These are phyloP conservation scores for Dryadomyces quercus-mongolicae DNA, from an alignment of 2,329 filamentous ascomycete genomes.

Conservation along the genomic window DNA sequence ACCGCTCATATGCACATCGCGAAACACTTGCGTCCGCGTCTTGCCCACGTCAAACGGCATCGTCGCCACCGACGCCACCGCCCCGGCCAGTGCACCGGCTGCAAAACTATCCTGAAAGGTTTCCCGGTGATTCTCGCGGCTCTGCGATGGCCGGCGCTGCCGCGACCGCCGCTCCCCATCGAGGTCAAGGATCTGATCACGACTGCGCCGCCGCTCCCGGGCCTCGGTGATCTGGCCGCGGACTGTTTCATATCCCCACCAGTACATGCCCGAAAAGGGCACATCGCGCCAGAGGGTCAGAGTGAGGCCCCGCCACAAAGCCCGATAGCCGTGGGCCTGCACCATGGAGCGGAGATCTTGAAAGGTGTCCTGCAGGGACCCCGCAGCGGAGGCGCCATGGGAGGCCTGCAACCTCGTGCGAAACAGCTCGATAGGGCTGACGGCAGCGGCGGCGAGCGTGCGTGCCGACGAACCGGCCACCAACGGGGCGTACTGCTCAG, in stretches of 20 bases:
- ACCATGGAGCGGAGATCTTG: slow-evolving; percentile 71
- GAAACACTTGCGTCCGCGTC: slow-evolving; percentile 79
- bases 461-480: slow-evolving; percentile 69
- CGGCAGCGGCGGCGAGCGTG: slow-evolving; percentile 66
- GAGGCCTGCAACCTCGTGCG: slow-evolving; percentile 83
- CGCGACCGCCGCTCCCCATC: slow-evolving; percentile 13
- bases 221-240: slow-evolving; percentile 58
- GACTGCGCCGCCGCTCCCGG: slow-evolving; percentile 41
- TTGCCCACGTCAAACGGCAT: slow-evolving; percentile 97
- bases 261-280: slow-evolving; percentile 93
- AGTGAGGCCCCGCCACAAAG: slow-evolving; percentile 81
- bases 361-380: slow-evolving; percentile 70
- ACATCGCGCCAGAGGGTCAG: slow-evolving; percentile 95
- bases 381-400: slow-evolving; percentile 40
- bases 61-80: slow-evolving; percentile 75
- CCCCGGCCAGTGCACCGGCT: slow-evolving; percentile 72
- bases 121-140: slow-evolving; percentile 56
- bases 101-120: slow-evolving; percentile 85
- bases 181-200: slow-evolving; percentile 19
- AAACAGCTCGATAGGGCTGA: slow-evolving; percentile 89
- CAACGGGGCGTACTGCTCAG: slow-evolving; percentile 66
- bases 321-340: slow-evolving; percentile 58
- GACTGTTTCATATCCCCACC: slow-evolving; percentile 91
- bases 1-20: slow-evolving; percentile 30
- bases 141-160: slow-evolving; percentile 43